Evolutionary conservation across 176 grass and related monocot species (phyloP).

Genomic region (Thalia dealbata): DNA sequence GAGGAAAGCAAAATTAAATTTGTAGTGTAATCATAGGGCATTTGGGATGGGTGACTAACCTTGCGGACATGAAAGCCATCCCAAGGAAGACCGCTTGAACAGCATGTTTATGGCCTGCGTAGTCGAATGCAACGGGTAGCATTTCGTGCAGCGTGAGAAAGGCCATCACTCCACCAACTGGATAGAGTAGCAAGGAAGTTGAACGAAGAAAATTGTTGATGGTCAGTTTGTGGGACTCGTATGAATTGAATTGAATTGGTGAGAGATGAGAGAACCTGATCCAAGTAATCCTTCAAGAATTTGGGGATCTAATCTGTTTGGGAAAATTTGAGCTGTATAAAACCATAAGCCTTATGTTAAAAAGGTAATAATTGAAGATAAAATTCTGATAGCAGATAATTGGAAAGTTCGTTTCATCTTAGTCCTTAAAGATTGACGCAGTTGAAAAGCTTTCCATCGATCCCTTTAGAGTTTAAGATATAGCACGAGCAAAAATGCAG

Average conservation of each 20-base stretch:
- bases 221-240: neutral
- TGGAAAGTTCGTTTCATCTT: neutral
- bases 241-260: slow-evolving; percentile 4
- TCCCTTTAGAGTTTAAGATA: no score
- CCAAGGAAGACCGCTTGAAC: slow-evolving; percentile 93
- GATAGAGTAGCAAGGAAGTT: slow-evolving; percentile 7
- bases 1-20: slow-evolving; percentile 9
- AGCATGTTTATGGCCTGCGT: slow-evolving; percentile 92
- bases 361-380: neutral
- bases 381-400: neutral
- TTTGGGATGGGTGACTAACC: slow-evolving; percentile 30
- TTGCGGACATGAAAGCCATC: slow-evolving; percentile 99
- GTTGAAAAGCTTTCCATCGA: no score
- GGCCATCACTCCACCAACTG: slow-evolving; percentile 98
- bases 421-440: neutral
- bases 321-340: slow-evolving; percentile 72
- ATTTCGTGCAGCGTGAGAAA: slow-evolving; percentile 98
- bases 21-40: slow-evolving; percentile 8
- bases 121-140: slow-evolving; percentile 93
- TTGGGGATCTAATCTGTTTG: slow-evolving; percentile 68
- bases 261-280: slow-evolving; percentile 43
- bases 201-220: no score
- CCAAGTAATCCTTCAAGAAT: slow-evolving; percentile 93
- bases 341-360: neutral
- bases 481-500: no score